These are phyloP conservation scores for Penicillium sp. DNA, from an alignment of 2,329 filamentous ascomycete genomes.

Conservation along the genomic window DNA sequence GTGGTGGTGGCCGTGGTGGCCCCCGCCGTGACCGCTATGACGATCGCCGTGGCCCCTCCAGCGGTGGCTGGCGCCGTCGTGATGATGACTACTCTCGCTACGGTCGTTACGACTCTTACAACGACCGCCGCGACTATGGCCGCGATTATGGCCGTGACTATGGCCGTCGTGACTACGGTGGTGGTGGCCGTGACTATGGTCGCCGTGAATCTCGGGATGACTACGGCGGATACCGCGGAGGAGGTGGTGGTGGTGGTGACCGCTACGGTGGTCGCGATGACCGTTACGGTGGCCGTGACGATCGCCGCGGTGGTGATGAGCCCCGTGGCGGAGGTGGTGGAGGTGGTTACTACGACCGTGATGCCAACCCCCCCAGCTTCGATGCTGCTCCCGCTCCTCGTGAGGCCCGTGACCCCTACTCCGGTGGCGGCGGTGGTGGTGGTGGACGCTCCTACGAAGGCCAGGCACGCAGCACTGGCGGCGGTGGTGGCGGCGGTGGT, in stretches of 20 bases:
- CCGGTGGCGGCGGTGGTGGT: conserved; percentile 11
- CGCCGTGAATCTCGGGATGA: conserved; percentile 46
- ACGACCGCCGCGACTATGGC: conserved; percentile 62
- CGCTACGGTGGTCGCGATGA: conserved; percentile 53
- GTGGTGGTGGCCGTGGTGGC: conserved; percentile 37
- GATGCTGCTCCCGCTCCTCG: conserved; percentile 40
- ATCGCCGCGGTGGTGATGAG: conserved; percentile 47
- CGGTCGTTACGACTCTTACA: conserved; percentile 51
- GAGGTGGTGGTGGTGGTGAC: conserved; percentile 35
- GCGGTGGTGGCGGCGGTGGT: conserved; percentile 20
- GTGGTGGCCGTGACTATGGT: conserved; percentile 47
- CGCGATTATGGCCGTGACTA: conserved; percentile 64
- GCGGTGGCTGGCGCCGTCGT: conserved; percentile 51
- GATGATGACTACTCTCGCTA: conserved; percentile 47
- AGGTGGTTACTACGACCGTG: conserved; percentile 55
- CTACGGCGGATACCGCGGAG: conserved; percentile 44
- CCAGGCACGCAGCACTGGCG: conserved; percentile 14
- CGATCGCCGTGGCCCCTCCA: conserved; percentile 55
- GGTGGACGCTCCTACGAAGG: conserved; percentile 40
- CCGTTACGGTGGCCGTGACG: conserved; percentile 46
- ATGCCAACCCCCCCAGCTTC: conserved; percentile 52
- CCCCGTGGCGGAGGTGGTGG: conserved; percentile 45
- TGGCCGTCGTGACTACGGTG: conserved; percentile 57
- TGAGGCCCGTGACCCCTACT: conserved; percentile 37
- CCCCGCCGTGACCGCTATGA: conserved; percentile 51